These are phyloP conservation scores for Juglanconis sp. DNA, from an alignment of 2,329 filamentous ascomycete species.

Conservation along the genomic window DNA sequence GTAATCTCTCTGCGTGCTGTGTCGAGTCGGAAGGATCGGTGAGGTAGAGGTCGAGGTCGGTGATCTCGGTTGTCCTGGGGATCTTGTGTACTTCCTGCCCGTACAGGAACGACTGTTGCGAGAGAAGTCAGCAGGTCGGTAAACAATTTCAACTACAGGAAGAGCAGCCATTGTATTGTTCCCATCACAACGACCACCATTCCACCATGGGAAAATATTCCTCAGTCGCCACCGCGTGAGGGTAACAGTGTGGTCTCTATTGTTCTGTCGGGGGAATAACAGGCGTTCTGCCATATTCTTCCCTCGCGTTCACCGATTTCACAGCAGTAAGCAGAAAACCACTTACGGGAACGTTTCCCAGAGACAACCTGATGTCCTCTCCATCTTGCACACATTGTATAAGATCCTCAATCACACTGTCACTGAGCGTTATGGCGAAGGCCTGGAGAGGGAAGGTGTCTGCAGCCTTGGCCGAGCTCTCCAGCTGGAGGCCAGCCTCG, in stretches of 20 bases:
- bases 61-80: slow-evolving; percentile 39
- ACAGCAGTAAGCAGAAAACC: neutral
- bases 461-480: slow-evolving; percentile 44
- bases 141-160: neutral
- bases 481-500: slow-evolving; percentile 55
- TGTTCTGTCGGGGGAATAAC: slow-evolving; percentile 17
- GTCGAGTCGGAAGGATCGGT: slow-evolving; percentile 48
- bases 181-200: neutral
- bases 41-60: slow-evolving; percentile 55
- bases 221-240: neutral
- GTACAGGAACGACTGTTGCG: slow-evolving; percentile 50
- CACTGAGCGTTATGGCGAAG: slow-evolving; percentile 56
- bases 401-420: slow-evolving; percentile 59
- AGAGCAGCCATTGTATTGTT: neutral
- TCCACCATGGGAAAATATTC: neutral
- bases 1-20: slow-evolving; percentile 44
- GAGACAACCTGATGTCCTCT: slow-evolving; percentile 52
- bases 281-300: neutral
- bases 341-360: slow-evolving; percentile 60
- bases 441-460: slow-evolving; percentile 50
- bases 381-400: slow-evolving; percentile 58
- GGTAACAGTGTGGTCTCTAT: slow-evolving; percentile 5
- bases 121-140: slow-evolving; percentile 1
- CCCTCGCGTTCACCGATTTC: neutral
- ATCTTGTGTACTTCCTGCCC: slow-evolving; percentile 36